Percentiles rank a stretch among this genome's conserved stretches.
Conservation (phyloP, 768 basidiomycete genomes). For the Pholiota conissans region DNA sequence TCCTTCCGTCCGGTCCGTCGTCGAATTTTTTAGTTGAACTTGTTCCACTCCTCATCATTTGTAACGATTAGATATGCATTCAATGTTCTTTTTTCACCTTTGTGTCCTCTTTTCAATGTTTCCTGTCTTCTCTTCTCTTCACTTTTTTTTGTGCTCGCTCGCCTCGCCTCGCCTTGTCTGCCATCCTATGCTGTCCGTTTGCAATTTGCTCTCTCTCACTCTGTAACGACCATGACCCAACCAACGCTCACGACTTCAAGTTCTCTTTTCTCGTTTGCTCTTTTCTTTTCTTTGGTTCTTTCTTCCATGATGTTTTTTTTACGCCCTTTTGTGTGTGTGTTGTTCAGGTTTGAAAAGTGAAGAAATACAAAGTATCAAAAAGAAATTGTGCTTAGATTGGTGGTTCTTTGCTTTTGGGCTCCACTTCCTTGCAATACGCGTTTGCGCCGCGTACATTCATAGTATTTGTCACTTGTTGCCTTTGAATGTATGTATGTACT, state of each 20-base stretch:
- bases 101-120: constrained; percentile 21
- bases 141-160: background rate
- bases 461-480: too few species aligned
- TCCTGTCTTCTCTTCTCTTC: too few species aligned
- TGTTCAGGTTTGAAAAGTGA: too few species aligned
- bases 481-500: too few species aligned
- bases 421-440: too few species aligned
- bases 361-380: too few species aligned
- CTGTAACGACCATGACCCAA: constrained; percentile 22
- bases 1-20: too few species aligned
- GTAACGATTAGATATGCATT: constrained; percentile 78
- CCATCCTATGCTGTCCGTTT: constrained; percentile 26
- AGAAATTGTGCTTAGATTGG: too few species aligned
- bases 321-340: too few species aligned
- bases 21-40: too few species aligned
- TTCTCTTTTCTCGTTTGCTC: background rate
- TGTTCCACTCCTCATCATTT: constrained; percentile 18
- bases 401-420: too few species aligned
- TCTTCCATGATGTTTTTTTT: background rate
- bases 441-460: too few species aligned
- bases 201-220: constrained; percentile 25
- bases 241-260: constrained; percentile 14
- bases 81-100: constrained; percentile 21
- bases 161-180: background rate
- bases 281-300: background rate